phyloP scores from a whole-genome alignment of 2,329 filamentous ascomycete species.

The Pestalotiopsis fici region DNA sequence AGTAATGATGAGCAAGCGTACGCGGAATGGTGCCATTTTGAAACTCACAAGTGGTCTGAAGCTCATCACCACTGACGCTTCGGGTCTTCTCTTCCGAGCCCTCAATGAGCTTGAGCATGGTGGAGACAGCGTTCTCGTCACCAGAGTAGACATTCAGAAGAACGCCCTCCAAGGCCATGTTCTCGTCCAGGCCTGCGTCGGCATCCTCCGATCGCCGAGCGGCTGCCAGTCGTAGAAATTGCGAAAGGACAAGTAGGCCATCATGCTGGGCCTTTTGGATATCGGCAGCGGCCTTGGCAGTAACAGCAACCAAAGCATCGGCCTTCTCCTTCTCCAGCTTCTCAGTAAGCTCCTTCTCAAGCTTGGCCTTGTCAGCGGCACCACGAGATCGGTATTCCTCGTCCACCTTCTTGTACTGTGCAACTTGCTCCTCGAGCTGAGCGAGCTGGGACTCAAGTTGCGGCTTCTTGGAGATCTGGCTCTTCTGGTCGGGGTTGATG shows the following conservation, averaged over 20 bases:
- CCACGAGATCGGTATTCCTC: slow-evolving; percentile 67
- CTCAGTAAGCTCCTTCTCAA: slow-evolving; percentile 57
- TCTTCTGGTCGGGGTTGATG: slow-evolving; percentile 81
- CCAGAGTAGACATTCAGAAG: slow-evolving; percentile 78
- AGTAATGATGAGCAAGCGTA: slow-evolving; percentile 21
- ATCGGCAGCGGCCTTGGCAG: slow-evolving; percentile 56
- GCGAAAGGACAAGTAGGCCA: slow-evolving; percentile 70
- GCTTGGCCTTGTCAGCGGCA: slow-evolving; percentile 57
- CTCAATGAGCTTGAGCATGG: slow-evolving; percentile 77
- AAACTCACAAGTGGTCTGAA: slow-evolving; percentile 72
- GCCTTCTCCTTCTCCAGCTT: slow-evolving; percentile 55
- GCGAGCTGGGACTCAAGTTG: slow-evolving; percentile 66
- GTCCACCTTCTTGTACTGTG: slow-evolving; percentile 75
- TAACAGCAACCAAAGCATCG: slow-evolving; percentile 52
- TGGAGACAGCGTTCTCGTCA: slow-evolving; percentile 71
- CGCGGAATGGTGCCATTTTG: not conserved
- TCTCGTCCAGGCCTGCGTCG: slow-evolving; percentile 68
- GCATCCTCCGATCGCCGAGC: slow-evolving; percentile 72
- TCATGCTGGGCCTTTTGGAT: slow-evolving; percentile 59
- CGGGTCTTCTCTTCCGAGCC: slow-evolving; percentile 67
- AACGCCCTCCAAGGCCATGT: slow-evolving; percentile 78
- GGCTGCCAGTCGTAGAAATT: slow-evolving; percentile 79
- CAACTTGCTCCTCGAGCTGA: slow-evolving; percentile 73
- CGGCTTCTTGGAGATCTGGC: slow-evolving; percentile 77
- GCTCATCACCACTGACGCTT: slow-evolving; percentile 64